Evolutionary conservation across 257 asterid genomes (phyloP).

Genomic region (Ajuga chamaepitys): DNA sequence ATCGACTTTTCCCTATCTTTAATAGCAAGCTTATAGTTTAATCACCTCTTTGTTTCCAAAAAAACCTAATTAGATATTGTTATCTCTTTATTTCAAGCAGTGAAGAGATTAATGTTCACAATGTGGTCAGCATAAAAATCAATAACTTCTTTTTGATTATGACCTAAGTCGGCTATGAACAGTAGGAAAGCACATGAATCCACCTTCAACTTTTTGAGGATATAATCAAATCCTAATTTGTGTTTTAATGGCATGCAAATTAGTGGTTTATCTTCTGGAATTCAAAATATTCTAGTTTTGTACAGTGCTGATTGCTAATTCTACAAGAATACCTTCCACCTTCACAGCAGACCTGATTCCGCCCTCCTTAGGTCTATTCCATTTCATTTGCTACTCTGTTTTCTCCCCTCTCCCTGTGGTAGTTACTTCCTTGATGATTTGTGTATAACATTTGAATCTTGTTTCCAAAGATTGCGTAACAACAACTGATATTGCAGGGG

Average conservation of each 20-base stretch:
- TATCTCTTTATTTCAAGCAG: background rate
- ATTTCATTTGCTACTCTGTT: background rate
- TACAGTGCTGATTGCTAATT: no score
- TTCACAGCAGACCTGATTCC: no score
- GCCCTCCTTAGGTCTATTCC: no score
- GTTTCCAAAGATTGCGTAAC: slow-evolving; percentile 17
- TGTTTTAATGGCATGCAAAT: no score
- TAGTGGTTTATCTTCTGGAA: no score
- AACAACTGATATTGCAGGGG: slow-evolving; percentile 55
- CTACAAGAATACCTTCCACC: background rate
- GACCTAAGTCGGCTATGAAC: background rate
- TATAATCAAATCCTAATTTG: no score
- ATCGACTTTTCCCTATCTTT: background rate
- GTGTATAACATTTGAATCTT: background rate
- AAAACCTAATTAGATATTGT: background rate
- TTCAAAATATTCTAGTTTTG: no score
- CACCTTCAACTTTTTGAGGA: no score
- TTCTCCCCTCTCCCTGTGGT: no score
- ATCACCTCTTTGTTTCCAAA: background rate
- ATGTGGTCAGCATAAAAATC: background rate
- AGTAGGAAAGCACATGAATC: no score
- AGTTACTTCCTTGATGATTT: no score
- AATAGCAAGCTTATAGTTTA: background rate
- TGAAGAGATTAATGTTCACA: background rate
- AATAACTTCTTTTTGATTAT: background rate